Percentiles rank a stretch among this genome's conserved stretches.
phyloP scores from a whole-genome alignment of 179 eudicot species.

The Silene noctiflora region DNA sequence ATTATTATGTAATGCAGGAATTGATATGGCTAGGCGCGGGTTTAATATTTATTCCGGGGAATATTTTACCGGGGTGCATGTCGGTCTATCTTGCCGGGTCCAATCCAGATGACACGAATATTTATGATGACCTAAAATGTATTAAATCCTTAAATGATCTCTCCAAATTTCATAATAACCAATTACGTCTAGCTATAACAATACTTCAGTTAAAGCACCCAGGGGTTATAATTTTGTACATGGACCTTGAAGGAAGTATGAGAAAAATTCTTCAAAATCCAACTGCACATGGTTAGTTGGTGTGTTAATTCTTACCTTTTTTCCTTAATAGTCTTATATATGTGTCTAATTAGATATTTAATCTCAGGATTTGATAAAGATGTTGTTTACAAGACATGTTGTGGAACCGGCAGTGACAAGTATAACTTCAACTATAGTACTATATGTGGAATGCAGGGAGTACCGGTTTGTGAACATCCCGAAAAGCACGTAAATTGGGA shows the following conservation, averaged over 20 bases:
- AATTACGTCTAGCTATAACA: conserved; percentile 18
- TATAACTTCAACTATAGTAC: background rate
- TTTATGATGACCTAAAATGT: conserved; percentile 31
- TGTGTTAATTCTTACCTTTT: background rate
- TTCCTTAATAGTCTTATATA: too few relatives aligned
- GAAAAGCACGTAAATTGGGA: conserved; percentile 10
- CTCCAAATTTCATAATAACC: conserved; percentile 26
- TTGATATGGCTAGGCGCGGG: conserved; percentile 28
- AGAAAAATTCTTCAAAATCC: conserved; percentile 15
- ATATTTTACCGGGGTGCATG: conserved; percentile 34
- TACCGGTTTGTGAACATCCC: background rate
- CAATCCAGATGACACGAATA: conserved; percentile 5
- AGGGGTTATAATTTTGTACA: conserved; percentile 25
- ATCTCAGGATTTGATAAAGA: conserved; percentile 8
- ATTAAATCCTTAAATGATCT: conserved; percentile 25
- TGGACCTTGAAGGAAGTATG: conserved; percentile 9
- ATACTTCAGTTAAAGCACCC: conserved; percentile 24
- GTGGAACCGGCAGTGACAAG: background rate
- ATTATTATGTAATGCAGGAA: conserved; percentile 11
- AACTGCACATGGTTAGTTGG: conserved; percentile 20
- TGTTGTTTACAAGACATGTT: background rate
- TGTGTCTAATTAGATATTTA: too few relatives aligned
- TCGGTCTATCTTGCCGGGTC: conserved; percentile 11
- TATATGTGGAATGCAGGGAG: background rate
- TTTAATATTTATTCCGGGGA: conserved; percentile 35